Evolutionary conservation across 495 filamentous ascomycete species (phyloP), one percentile per base, ranked within the genome.

Genomic region (Penicillium dipodomyicola): DNA sequence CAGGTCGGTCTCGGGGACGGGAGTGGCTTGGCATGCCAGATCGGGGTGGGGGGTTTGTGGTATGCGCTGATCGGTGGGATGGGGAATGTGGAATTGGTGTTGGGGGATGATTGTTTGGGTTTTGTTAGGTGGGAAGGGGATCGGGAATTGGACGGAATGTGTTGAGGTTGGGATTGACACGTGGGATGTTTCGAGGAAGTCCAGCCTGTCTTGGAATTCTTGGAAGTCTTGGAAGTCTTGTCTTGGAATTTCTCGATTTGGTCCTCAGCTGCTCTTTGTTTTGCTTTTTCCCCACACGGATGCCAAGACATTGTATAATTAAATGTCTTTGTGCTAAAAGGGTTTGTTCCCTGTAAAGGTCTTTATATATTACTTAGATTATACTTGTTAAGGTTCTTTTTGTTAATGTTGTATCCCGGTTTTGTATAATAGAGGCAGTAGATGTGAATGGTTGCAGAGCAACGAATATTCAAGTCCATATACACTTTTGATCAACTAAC

Each of bases 1-100:
- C 67, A 43, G 75, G 69, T 12, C 70, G 72, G 58, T 78, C 74
- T 42, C 75, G 72, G 51, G 72, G 69, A 44, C 68, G 70, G 23
- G 72, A 75, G 43, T 75, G 69, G 47, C 68, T 69, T 67, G 67
- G 70, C 75, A 78, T 78, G 47, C 39, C 41, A 45, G 27, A n/a
- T 44, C 10, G 15, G 30, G 33, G 35, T 12, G 11, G 35, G 35
- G 35, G 33, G 25, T 20, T 39, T 37, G 23, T 41, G 43, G 44
- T 27, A 43, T 37, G 37, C 15, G 57, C 27, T 5, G 46, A 9
- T 23, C 15, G 37, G 5, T 17, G 46, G 32, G 25, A 43, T 30
- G 30, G 6, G 42, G 44, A 48, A 48, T 48, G 45, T 22, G 45
- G 45, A 20, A 39, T 27, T 55, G 49, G 55, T 49, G 57, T 19